Percentiles rank a stretch among this genome's conserved stretches.
Conservation (phyloP, 495 filamentous ascomycete species). For the Lophiotrema nucula region DNA sequence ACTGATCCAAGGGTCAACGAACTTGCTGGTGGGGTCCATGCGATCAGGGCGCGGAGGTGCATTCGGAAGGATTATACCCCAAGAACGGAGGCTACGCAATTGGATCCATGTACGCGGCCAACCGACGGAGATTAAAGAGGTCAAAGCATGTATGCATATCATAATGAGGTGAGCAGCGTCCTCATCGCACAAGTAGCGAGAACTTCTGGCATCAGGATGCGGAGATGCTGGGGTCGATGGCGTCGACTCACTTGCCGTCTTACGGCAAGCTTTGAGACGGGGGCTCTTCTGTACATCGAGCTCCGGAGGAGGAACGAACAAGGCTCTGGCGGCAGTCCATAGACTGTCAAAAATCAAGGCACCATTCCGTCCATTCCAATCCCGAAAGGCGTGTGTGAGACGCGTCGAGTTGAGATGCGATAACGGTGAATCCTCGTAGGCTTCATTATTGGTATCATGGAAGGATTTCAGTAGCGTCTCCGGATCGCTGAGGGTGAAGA, state of each 20-base stretch:
- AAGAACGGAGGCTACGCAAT: constrained; percentile 52
- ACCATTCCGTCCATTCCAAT: constrained; percentile 31
- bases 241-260: not conserved
- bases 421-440: constrained; percentile 14
- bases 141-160: constrained; percentile 57
- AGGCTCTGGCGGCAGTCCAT: constrained; percentile 66
- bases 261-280: constrained; percentile 22
- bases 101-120: constrained; percentile 50
- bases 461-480: constrained; percentile 67
- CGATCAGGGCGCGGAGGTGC: not conserved
- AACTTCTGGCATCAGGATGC: not conserved
- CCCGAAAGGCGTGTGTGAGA: constrained; percentile 42
- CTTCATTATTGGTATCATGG: constrained; percentile 41
- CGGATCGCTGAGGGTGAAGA: constrained; percentile 68
- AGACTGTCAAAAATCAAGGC: constrained; percentile 70
- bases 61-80: constrained; percentile 47
- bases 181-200: constrained; percentile 47
- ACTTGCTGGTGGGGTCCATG: constrained; percentile 7
- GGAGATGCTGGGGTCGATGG: not conserved
- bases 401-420: constrained; percentile 46
- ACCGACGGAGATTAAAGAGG: constrained; percentile 51
- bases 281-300: constrained; percentile 45
- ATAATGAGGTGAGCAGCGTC: constrained; percentile 59
- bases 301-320: constrained; percentile 65
- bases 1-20: constrained; percentile 14